Evolutionary conservation across 73 alveolate species (phyloP), one percentile per base, ranked within the genome.

Genomic region (Stentor roeselii): DNA sequence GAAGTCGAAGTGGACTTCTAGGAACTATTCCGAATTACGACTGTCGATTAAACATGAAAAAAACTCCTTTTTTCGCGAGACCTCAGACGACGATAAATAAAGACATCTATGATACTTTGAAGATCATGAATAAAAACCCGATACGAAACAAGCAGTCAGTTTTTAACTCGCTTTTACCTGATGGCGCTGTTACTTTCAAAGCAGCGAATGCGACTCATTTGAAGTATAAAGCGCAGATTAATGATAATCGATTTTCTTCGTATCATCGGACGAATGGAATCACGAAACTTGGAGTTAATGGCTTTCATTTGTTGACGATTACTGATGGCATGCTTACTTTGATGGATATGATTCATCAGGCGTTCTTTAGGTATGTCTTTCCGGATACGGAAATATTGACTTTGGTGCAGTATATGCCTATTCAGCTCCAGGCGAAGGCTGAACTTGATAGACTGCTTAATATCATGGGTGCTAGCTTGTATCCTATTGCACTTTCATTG

Each of bases 261-360:
- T 95, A 97, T 85, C 99, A 97, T 88, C 84, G 99, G 87, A 90
- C 91, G 41, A 97, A 97, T 86, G 99, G 99, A 21, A 86, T 97
- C 39, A 94, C 98, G 76, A 93, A 95, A 86, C 83, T 97, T 61
- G 92, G 92, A 87, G 84, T 83, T 78, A 86, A 85, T 89, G 87
- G 61, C 84, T 84, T 93, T 90, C 90, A 75, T 87, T 84, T 83
- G 87, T 86, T 60, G 83, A 86, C 88, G 59, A 88, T 78, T 86
- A 93, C 95, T 85, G 97, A 96, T 87, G 98, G 92, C 1, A 87
- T 88, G 75, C 82, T 91, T 15, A 84, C 92, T 31, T 59, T 87
- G 38, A 86, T 86, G 59, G 99, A 95, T 76, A 80, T 96, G 84
- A 76, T 94, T 42, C 91, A 94, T 84, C 85, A 92, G 82, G 99